Percentiles rank a stretch among this genome's conserved stretches.
These are phyloP conservation scores for Simmondsia chinensis DNA, from an alignment of 148 eudicot genomes.

Conservation along the genomic window DNA sequence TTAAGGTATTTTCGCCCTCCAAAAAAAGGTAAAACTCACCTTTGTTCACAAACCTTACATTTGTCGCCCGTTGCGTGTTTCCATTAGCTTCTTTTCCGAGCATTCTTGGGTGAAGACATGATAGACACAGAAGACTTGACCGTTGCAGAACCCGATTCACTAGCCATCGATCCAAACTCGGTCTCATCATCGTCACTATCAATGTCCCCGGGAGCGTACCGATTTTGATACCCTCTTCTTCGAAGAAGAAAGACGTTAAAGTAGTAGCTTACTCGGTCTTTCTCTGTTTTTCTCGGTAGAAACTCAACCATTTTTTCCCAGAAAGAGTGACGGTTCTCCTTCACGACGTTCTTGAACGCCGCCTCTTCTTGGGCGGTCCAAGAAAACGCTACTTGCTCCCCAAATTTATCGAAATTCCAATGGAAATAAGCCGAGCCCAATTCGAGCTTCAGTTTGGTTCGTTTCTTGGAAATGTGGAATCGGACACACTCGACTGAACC, in stretches of 20 bases:
- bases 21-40: too few relatives aligned
- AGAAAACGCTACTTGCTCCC: conserved; percentile 52
- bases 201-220: conserved; percentile 33
- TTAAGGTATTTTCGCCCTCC: too few relatives aligned
- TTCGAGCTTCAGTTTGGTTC: conserved; percentile 48
- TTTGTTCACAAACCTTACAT: too few relatives aligned
- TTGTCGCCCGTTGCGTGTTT: too few relatives aligned
- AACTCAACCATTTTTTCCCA: conserved; percentile 41
- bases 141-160: conserved; percentile 14
- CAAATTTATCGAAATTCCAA: conserved; percentile 71
- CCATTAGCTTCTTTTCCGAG: conserved; percentile 5
- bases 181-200: conserved; percentile 85
- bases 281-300: conserved; percentile 39
- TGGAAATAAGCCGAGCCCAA: conserved; percentile 48
- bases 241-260: conserved; percentile 64
- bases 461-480: conserved; percentile 53
- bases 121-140: conserved; percentile 31
- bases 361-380: conserved; percentile 66
- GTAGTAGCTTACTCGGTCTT: conserved; percentile 70
- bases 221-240: conserved; percentile 63
- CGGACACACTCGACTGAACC: conserved; percentile 57
- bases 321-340: conserved; percentile 54
- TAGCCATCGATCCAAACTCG: conserved; percentile 23
- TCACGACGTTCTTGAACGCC: conserved; percentile 33
- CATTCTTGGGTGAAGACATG: conserved; percentile 41